Conservation (phyloP, 2,329 filamentous ascomycete genomes). For the Fusarium sp. region DNA sequence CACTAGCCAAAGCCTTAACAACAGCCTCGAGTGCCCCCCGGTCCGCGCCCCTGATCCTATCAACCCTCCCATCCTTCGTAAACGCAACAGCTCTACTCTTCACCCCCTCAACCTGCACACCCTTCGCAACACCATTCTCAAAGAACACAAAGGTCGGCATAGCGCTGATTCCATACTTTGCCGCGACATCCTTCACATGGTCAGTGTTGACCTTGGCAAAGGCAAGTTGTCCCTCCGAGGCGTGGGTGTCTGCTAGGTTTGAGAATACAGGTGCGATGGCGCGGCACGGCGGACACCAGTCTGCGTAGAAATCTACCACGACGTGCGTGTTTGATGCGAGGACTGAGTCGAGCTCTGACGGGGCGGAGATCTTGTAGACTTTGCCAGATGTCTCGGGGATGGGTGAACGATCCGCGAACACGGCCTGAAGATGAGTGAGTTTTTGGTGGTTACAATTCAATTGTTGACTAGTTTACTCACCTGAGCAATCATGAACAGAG, state of each 20-base stretch:
- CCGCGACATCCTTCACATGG: conserved; percentile 75
- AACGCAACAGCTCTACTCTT: conserved; percentile 34
- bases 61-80: conserved; percentile 42
- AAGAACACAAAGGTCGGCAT: conserved; percentile 93
- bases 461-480: neutral
- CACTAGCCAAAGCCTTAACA: conserved; percentile 38
- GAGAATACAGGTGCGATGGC: conserved; percentile 77
- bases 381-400: conserved; percentile 53
- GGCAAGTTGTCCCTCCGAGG: conserved; percentile 60
- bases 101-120: conserved; percentile 38
- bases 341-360: conserved; percentile 41
- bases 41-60: conserved; percentile 45
- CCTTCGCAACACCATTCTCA: conserved; percentile 69
- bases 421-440: conserved; percentile 13
- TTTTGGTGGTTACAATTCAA: neutral
- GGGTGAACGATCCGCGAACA: conserved; percentile 42
- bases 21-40: conserved; percentile 41
- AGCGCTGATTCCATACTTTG: conserved; percentile 80
- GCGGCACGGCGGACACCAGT: conserved; percentile 94
- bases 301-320: conserved; percentile 85
- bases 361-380: conserved; percentile 47
- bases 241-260: conserved; percentile 33
- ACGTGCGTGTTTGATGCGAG: conserved; percentile 62
- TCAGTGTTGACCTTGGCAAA: conserved; percentile 94
- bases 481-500: conserved; percentile 22